Evolutionary conservation across 768 basidiomycete species (phyloP).

Genomic region (Phaffia australis): DNA sequence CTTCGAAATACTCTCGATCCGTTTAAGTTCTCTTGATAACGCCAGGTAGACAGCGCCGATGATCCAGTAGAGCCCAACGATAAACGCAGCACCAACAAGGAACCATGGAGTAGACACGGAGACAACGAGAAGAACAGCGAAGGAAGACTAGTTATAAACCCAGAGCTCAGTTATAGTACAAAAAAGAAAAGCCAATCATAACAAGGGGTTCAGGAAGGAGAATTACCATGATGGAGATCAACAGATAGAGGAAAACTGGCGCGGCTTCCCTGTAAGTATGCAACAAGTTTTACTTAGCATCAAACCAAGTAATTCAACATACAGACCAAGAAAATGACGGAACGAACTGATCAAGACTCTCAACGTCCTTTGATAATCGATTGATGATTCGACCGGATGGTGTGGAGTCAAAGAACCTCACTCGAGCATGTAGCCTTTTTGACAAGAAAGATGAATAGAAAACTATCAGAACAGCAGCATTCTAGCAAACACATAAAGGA

Average conservation of each 20-base stretch:
- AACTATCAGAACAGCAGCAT: background rate
- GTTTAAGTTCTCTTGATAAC: constrained; percentile 40
- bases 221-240: constrained; percentile 10
- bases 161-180: constrained; percentile 9
- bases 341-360: no score
- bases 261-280: constrained; percentile 19
- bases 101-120: constrained; percentile 33
- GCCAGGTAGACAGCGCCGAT: constrained; percentile 39
- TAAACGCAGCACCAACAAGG: constrained; percentile 3
- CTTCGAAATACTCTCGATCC: constrained; percentile 35
- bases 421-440: constrained; percentile 38
- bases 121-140: constrained; percentile 38
- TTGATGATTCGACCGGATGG: constrained; percentile 16
- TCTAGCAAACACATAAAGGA: background rate
- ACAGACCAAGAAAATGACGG: constrained; percentile 29
- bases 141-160: constrained; percentile 30
- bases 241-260: constrained; percentile 2
- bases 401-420: constrained; percentile 29
- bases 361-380: background rate
- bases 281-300: constrained; percentile 28
- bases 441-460: no score
- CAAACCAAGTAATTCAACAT: constrained; percentile 29
- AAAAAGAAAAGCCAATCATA: background rate
- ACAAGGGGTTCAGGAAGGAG: background rate
- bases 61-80: constrained; percentile 35